phyloP scores from a whole-genome alignment of 176 grass and related monocot genomes.

The Guadua angustifolia region DNA sequence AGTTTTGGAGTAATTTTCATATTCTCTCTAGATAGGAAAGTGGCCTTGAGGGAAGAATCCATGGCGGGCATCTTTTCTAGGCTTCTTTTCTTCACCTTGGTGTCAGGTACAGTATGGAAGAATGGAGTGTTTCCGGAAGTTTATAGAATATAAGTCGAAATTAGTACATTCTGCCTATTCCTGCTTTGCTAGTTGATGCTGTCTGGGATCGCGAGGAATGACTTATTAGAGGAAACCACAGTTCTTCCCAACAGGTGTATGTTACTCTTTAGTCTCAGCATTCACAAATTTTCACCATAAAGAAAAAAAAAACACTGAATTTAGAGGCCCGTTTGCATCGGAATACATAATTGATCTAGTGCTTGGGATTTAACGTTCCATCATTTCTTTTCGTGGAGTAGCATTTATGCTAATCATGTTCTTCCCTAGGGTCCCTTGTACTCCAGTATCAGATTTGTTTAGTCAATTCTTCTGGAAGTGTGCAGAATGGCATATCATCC shows the following conservation, averaged over 20 bases:
- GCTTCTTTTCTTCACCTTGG: conserved; percentile 16
- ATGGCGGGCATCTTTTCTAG: neutral
- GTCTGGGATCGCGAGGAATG: too few species aligned
- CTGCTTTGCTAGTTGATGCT: neutral
- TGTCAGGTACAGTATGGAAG: conserved; percentile 19
- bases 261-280: neutral
- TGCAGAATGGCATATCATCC: too few species aligned
- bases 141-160: conserved; percentile 17
- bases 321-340: neutral
- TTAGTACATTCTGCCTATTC: neutral
- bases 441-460: too few species aligned
- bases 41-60: conserved; percentile 8
- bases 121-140: neutral
- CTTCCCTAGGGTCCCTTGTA: too few species aligned
- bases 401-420: too few species aligned
- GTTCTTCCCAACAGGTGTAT: neutral
- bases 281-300: neutral
- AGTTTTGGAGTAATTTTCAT: conserved; percentile 30
- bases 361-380: too few species aligned
- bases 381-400: too few species aligned
- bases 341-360: neutral
- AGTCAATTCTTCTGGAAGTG: too few species aligned
- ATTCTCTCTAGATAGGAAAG: conserved; percentile 24
- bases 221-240: neutral
- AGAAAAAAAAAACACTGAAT: neutral